phyloP scores from a whole-genome alignment of 352 stramenopile genomes.

The Globisporangium cystogenes region DNA sequence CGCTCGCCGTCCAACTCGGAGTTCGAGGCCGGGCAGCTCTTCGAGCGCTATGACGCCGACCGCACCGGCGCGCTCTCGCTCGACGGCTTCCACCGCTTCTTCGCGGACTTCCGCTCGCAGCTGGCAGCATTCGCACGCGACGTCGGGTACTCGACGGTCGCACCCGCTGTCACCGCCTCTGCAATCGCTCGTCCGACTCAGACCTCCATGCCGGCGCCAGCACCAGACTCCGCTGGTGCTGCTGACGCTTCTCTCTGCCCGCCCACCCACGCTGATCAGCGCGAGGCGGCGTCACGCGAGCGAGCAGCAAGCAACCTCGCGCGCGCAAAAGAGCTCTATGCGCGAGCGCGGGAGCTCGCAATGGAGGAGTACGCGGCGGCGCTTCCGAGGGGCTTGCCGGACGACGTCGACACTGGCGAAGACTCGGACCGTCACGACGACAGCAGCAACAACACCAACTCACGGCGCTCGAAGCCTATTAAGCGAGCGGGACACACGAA shows the following conservation, averaged over 20 bases:
- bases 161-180: too few species aligned
- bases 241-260: not conserved
- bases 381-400: not conserved
- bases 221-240: not conserved
- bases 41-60: slow-evolving; percentile 72
- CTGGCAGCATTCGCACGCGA: slow-evolving; percentile 64
- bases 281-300: slow-evolving; percentile 10
- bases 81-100: slow-evolving; percentile 68
- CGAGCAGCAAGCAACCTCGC: slow-evolving; percentile 50
- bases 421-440: not conserved
- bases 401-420: too few species aligned
- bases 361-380: slow-evolving; percentile 40
- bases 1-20: slow-evolving; percentile 71
- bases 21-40: slow-evolving; percentile 81
- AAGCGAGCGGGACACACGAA: too few species aligned
- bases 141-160: slow-evolving; percentile 22
- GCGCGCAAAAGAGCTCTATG: slow-evolving; percentile 22
- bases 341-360: slow-evolving; percentile 35
- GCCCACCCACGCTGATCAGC: not conserved
- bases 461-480: too few species aligned
- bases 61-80: slow-evolving; percentile 49
- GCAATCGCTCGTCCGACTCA: too few species aligned
- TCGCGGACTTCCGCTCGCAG: slow-evolving; percentile 64
- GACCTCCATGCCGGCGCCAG: not conserved
- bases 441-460: too few species aligned